These are phyloP conservation scores for Syncephalastrum contaminatum DNA, from an alignment of 371 early-diverging fungal species.

Conservation along the genomic window DNA sequence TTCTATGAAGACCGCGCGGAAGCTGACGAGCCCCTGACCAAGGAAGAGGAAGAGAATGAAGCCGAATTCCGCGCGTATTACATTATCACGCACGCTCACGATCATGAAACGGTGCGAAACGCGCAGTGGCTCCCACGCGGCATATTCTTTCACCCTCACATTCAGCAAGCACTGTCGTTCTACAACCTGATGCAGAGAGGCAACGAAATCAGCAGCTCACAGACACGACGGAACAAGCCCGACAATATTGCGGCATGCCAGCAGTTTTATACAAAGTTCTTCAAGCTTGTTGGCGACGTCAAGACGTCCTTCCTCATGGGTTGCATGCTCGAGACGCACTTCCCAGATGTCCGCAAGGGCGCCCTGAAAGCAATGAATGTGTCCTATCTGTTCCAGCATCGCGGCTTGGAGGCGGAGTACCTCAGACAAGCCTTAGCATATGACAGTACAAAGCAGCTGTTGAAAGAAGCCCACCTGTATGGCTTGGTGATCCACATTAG, in stretches of 20 bases:
- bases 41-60: constrained; percentile 67
- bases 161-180: constrained; percentile 69
- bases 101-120: constrained; percentile 66
- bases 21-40: constrained; percentile 14
- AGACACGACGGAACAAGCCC: constrained; percentile 43
- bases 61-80: constrained; percentile 89
- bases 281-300: constrained; percentile 58
- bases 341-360: constrained; percentile 70
- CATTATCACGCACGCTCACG: constrained; percentile 70
- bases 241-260: constrained; percentile 58
- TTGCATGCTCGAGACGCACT: constrained; percentile 73
- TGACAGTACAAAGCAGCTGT: constrained; percentile 29
- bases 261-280: constrained; percentile 65
- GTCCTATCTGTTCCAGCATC: constrained; percentile 50
- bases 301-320: constrained; percentile 72
- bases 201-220: constrained; percentile 49
- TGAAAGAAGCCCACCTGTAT: constrained; percentile 31
- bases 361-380: constrained; percentile 76
- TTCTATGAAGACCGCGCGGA: constrained; percentile 77
- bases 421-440: constrained; percentile 30
- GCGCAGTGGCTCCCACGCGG: constrained; percentile 55
- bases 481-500: constrained; percentile 31
- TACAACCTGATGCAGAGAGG: constrained; percentile 61
- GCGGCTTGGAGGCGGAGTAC: constrained; percentile 36
- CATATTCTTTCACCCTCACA: constrained; percentile 56